These are phyloP conservation scores for Neopestalotiopsis rosae DNA, from an alignment of 2,329 filamentous ascomycete genomes.

Conservation along the genomic window DNA sequence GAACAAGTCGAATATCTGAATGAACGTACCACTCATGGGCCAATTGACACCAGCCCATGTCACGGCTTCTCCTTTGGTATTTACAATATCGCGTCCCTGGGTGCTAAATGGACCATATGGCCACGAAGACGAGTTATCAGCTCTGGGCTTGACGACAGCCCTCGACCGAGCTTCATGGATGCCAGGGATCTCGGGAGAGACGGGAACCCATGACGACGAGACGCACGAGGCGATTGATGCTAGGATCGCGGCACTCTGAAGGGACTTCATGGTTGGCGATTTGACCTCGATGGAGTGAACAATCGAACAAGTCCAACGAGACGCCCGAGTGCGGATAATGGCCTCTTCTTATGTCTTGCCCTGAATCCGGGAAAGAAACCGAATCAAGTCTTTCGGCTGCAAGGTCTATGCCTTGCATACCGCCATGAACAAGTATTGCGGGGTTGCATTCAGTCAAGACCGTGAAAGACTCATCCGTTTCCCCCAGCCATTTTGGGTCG, in stretches of 20 bases:
- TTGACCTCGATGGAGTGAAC: background rate
- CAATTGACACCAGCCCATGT: slow-evolving; percentile 44
- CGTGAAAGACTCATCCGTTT: slow-evolving; percentile 8
- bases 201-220: slow-evolving; percentile 1
- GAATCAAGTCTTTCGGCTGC: background rate
- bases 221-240: slow-evolving; percentile 6
- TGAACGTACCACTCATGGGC: slow-evolving; percentile 39
- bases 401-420: background rate
- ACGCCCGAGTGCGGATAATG: background rate
- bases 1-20: slow-evolving; percentile 20
- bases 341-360: background rate
- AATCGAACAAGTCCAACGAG: too few species aligned
- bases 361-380: background rate
- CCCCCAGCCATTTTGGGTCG: background rate
- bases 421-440: background rate
- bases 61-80: slow-evolving; percentile 40
- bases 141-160: background rate
- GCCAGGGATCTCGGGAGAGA: background rate
- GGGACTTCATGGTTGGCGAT: slow-evolving; percentile 7
- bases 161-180: slow-evolving; percentile 1
- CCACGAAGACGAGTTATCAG: slow-evolving; percentile 27
- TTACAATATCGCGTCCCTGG: slow-evolving; percentile 42
- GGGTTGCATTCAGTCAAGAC: background rate
- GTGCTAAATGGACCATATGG: slow-evolving; percentile 46
- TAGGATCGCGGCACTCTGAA: background rate